These are phyloP conservation scores for Yamadazyma olivae DNA, from an alignment of 805 yeast genomes.

Conservation along the genomic window DNA sequence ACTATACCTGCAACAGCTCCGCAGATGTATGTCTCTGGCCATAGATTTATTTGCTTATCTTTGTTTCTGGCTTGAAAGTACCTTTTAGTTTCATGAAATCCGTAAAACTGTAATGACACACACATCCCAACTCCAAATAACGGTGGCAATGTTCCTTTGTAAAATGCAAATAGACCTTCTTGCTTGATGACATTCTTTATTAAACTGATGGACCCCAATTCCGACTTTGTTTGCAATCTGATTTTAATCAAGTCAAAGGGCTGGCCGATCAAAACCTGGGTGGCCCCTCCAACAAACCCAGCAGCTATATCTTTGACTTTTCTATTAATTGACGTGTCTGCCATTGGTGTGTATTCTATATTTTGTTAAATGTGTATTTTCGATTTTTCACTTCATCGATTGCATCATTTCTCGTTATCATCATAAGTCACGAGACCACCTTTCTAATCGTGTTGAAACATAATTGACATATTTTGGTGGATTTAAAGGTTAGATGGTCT, in stretches of 20 bases:
- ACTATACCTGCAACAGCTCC: constrained; percentile 68
- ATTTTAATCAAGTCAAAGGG: constrained; percentile 45
- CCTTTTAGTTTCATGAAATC: constrained; percentile 67
- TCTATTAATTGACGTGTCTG: constrained; percentile 32
- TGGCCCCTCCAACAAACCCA: constrained; percentile 46
- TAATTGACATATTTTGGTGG: too few relatives aligned
- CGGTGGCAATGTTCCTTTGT: constrained; percentile 45
- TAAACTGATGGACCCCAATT: constrained; percentile 24
- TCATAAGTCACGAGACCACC: background rate
- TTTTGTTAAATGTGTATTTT: background rate
- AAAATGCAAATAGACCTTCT: constrained; percentile 42
- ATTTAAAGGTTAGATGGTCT: too few relatives aligned
- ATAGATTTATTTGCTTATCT: constrained; percentile 36
- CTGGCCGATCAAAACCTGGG: constrained; percentile 46
- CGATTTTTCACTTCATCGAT: background rate
- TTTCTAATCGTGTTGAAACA: too few relatives aligned
- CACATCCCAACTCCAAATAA: constrained; percentile 53
- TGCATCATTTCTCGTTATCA: background rate
- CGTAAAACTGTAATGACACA: constrained; percentile 67
- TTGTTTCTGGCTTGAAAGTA: constrained; percentile 37
- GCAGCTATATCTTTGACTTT: constrained; percentile 42
- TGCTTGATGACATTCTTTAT: constrained; percentile 35
- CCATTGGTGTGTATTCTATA: too few relatives aligned
- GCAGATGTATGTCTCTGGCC: constrained; percentile 57
- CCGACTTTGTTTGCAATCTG: constrained; percentile 36